Conservation (phyloP, 2,329 filamentous ascomycete genomes). For the Trichoderma citrinoviride region DNA sequence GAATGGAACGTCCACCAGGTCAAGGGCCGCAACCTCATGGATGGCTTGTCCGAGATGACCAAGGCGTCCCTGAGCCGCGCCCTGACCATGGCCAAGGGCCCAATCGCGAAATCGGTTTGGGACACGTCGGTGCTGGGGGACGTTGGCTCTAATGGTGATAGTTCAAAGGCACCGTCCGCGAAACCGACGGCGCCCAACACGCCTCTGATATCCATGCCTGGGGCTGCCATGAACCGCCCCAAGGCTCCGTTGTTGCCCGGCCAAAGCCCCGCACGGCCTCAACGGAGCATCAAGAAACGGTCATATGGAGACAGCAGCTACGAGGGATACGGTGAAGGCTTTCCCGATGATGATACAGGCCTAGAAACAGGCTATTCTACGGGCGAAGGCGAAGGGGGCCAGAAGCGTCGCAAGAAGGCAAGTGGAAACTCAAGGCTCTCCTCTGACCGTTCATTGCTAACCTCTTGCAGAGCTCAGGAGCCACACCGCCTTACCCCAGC, state of each 20-base stretch:
- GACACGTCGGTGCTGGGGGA: constrained; percentile 59
- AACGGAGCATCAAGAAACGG: constrained; percentile 68
- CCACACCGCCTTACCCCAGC: constrained; percentile 42
- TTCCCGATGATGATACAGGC: constrained; percentile 61
- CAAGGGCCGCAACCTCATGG: constrained; percentile 53
- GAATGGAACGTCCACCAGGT: constrained; percentile 57
- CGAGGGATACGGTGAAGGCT: constrained; percentile 72
- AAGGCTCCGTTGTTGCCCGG: constrained; percentile 40
- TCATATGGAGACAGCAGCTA: constrained; percentile 73
- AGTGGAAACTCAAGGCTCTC: constrained; percentile 21
- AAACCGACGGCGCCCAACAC: constrained; percentile 54
- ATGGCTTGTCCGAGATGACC: constrained; percentile 49
- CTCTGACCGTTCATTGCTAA: constrained; percentile 24
- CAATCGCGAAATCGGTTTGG: constrained; percentile 54
- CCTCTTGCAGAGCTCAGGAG: constrained; percentile 46
- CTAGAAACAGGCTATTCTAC: constrained; percentile 65
- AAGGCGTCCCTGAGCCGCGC: constrained; percentile 48
- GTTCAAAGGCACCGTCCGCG: constrained; percentile 42
- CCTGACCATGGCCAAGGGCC: constrained; percentile 56
- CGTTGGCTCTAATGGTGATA: constrained; percentile 42
- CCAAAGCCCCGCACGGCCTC: constrained; percentile 55
- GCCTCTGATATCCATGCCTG: constrained; percentile 40
- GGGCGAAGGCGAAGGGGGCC: constrained; percentile 65
- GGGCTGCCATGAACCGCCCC: constrained; percentile 33
- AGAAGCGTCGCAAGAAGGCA: constrained; percentile 67